Base-by-base conservation (phyloP, 78 protist genomes). In the Mastigamoeba balamuthi region DNA sequence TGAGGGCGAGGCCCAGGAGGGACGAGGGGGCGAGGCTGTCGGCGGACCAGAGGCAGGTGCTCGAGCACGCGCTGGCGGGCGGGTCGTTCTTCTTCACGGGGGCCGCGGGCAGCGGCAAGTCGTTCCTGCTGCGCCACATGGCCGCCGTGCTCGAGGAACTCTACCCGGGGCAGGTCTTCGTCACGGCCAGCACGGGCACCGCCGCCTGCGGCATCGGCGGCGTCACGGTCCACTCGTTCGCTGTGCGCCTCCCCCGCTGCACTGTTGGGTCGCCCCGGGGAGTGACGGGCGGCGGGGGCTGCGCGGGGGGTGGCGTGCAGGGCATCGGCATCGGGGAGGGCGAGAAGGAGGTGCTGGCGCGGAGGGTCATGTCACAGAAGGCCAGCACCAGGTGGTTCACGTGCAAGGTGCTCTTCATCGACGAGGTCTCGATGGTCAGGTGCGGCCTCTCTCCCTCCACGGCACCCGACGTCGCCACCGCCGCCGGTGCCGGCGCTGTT, bases 371-470 rank as follows among this genome's bases (percentile, higher is more conserved):
- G n/a, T n/a, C 5, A 27, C 30, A n/a, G 30, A 74, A 63, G 41
- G n/a, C n/a, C n/a, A n/a, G n/a, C n/a, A n/a, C n/a, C n/a, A n/a
- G n/a, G n/a, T n/a, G n/a, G n/a, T n/a, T n/a, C 33, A 48, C 17
- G 58, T 17, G 17, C 0, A 84, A 74, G 30, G 75, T 42, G 3
- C 75, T 93, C 30, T 72, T 93, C 40, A 75, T 93, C 29, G 96
- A 93, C 48, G 95, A 93, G 63, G 78, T 93, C 10, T 89, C 94
- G n/a, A 93, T 91, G 95, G 74, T 90, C 25, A 27, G n/a, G n/a
- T n/a, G n/a, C n/a, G n/a, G n/a, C n/a, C n/a, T n/a, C n/a, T n/a
- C n/a, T n/a, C n/a, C n/a, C n/a, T n/a, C n/a, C n/a, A n/a, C n/a
- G n/a, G n/a, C n/a, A n/a, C n/a, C n/a, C n/a, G n/a, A n/a, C n/a